Evolutionary conservation across 306 rosid species (phyloP), one percentile per base, ranked within the genome.

Genomic region (Inga oerstediana): DNA sequence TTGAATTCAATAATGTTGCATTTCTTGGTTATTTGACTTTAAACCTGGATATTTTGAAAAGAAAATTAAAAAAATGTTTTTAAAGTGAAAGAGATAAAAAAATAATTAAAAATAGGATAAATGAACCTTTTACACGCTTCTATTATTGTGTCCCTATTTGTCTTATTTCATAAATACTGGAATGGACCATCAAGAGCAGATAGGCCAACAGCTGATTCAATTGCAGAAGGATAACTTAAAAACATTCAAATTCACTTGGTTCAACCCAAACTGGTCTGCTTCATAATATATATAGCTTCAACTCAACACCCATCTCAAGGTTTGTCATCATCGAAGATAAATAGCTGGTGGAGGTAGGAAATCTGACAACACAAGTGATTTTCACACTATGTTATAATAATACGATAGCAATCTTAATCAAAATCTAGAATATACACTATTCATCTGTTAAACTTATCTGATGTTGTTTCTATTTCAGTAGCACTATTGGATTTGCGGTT

Each of bases 401-500:
- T 27, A 46, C 35, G 16, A 27, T 8, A 8, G 2, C 27, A 58
- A 72, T 72, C 76, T 7, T 45, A 15, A 7, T 22, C 8, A 46
- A 46, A 45, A 72, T 37, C 59, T 17, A 24, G 37, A 74, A 17
- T 35, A 4, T 16, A 30, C 12, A 22, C 45, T 16, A 10, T 34
- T 51, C 65, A 12, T 70, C 2, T 74, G 37, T 74, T 17, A 20
- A 17, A 8, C 24, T 49, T 27, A 8, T 74, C 77, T 49, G 64
- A 48, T 27, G 77, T 44, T 30, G 56, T 45, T 17, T 64, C 27
- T 51, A 27, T 68, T 79, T 67, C 65, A 34, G 66, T 15, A 34
- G 15, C 52, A 45, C 2, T 48, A 4, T 22, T 68, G 82, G 82
- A 68, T 56, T 67, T 68, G 78, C 15, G 30, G 62, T 85, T 83